phyloP scores from a whole-genome alignment of 192 early-diverging fungal species.

The Entomortierella parvispora region DNA sequence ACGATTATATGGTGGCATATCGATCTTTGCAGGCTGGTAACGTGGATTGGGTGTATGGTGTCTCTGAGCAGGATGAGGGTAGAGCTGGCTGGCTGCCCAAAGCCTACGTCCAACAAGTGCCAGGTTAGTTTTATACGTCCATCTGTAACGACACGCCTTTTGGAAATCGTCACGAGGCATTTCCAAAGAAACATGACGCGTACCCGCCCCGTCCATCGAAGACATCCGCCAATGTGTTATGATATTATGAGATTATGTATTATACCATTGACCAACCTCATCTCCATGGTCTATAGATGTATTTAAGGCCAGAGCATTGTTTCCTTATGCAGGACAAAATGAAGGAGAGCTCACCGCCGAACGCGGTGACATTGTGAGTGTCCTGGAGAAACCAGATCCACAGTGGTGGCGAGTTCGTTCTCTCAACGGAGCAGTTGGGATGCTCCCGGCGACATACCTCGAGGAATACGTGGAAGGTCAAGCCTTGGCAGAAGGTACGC shows the following conservation, averaged over 20 bases:
- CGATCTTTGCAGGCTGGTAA: constrained; percentile 47
- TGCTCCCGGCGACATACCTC: constrained; percentile 62
- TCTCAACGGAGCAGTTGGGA: constrained; percentile 43
- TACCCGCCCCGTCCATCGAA: too few species aligned
- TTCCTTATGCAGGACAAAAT: constrained; percentile 53
- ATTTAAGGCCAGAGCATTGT: constrained; percentile 54
- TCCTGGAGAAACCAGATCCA: constrained; percentile 60
- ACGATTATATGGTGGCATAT: constrained; percentile 51
- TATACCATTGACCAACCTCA: too few species aligned
- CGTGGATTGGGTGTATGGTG: constrained; percentile 61
- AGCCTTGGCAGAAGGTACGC: constrained; percentile 22
- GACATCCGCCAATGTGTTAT: too few species aligned
- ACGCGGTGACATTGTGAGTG: constrained; percentile 67
- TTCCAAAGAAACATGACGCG: too few species aligned
- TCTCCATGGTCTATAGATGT: constrained; percentile 38
- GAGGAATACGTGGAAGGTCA: constrained; percentile 49
- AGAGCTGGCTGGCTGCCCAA: constrained; percentile 62
- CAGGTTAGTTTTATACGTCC: constrained; percentile 18
- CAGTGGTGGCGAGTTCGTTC: constrained; percentile 60
- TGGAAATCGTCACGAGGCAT: too few species aligned
- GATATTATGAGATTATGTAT: too few species aligned
- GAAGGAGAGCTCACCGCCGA: constrained; percentile 71
- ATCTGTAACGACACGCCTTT: not conserved
- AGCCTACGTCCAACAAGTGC: constrained; percentile 54
- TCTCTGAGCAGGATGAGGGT: constrained; percentile 33